Conservation (phyloP, 2,329 filamentous ascomycete species). For the Aspergillus glaucus region DNA sequence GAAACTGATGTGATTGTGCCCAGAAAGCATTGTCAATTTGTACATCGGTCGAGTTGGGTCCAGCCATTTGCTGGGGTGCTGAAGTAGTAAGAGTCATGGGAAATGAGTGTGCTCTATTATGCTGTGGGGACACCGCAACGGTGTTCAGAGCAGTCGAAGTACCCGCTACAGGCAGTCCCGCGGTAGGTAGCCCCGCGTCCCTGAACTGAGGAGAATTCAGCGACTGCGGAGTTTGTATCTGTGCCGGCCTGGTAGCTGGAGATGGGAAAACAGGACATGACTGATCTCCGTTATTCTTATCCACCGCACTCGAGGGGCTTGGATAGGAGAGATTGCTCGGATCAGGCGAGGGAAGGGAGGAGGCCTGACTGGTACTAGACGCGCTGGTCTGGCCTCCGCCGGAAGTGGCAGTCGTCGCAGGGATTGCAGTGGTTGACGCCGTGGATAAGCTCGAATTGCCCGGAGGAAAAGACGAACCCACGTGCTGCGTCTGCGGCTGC, state of each 20-base stretch:
- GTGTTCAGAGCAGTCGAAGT: neutral
- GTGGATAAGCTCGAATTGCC: neutral
- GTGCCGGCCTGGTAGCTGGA: conserved; percentile 50
- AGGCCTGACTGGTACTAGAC: conserved; percentile 1
- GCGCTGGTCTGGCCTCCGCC: neutral
- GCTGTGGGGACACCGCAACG: neutral
- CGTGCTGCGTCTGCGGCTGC: neutral
- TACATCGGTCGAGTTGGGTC: neutral
- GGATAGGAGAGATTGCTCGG: conserved; percentile 21
- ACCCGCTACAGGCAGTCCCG: neutral
- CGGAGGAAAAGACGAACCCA: neutral
- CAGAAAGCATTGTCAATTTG: conserved; percentile 4
- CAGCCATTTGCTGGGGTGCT: neutral
- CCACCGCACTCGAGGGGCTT: conserved; percentile 18
- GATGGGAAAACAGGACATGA: conserved; percentile 47
- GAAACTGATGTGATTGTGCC: conserved; percentile 3
- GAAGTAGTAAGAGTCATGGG: neutral
- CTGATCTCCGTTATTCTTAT: conserved; percentile 7
- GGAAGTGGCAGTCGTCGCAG: neutral
- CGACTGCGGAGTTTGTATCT: conserved; percentile 33
- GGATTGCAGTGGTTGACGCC: neutral
- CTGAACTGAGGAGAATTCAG: neutral
- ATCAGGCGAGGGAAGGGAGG: conserved; percentile 24
- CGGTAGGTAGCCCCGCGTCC: neutral
- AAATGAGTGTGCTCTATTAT: neutral